Base-by-base conservation (phyloP, 257 asterid species). In the Solanum corneliomulleri region DNA sequence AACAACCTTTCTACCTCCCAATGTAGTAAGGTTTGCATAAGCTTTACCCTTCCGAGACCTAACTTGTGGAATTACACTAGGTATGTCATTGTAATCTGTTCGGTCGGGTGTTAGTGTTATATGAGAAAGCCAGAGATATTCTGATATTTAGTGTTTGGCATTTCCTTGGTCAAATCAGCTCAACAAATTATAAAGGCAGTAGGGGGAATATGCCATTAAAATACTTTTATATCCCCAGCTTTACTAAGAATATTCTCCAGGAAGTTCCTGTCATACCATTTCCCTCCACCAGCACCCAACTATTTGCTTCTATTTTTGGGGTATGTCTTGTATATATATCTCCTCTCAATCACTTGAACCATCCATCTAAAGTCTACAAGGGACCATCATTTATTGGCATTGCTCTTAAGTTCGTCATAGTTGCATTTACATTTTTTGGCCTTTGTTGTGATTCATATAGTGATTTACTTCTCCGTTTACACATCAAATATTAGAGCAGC, bases 151-250 rank as follows among this genome's bases (percentile, higher is more conserved):
- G 77, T 70, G 7, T 75, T 39, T 75, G 15, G 71, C 80, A 87
- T 64, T 60, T 75, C 42, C 68, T 62, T 72, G 58, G 77, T 70
- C 42, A 88, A 75, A 14, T 68, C 77, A 69, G 10, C 64, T 85
- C 66, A 83, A 69, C 86, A 87, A 23, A 81, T 82, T 31, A 31
- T 83, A 66, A 86, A 77, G 84, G 64, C 41, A 77, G 39, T 10
- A 62, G 47, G 68, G 68, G 89, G 86, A 87, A 91, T 91, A 92
- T 90, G 89, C 91, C 85, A 47, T 12, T 31, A 64, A 86, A 33
- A 88, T 87, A 21, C 90, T 84, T 60, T 86, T 68, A 76, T 25
- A 25, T 70, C 44, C 71, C 64, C 47, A 84, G 83, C 87, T 70
- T 60, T 60, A 39, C 58, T 45, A 83, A 85, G 71, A 85, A 64